Percentiles rank a stretch among this genome's conserved stretches.
These are phyloP conservation scores for Metschnikowia vanudenii DNA, from an alignment of 805 yeast genomes.

Conservation along the genomic window DNA sequence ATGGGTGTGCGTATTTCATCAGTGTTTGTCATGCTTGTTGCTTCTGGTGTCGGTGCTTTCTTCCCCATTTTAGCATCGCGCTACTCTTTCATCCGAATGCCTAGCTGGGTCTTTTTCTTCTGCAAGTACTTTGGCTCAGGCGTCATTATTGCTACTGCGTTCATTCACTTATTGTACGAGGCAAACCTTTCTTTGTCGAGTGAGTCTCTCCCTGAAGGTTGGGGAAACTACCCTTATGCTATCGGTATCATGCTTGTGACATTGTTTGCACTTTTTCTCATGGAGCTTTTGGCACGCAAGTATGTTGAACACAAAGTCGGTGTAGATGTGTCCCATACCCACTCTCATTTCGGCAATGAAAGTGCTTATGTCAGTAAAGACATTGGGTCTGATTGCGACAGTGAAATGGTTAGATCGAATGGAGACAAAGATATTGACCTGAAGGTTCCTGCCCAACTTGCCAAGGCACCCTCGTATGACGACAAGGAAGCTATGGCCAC, in stretches of 20 bases:
- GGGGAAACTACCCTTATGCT: slow-evolving; percentile 53
- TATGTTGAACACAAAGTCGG: slow-evolving; percentile 38
- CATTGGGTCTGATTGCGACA: background rate
- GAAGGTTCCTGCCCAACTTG: slow-evolving; percentile 39
- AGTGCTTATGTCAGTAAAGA: slow-evolving; percentile 28
- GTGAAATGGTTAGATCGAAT: background rate
- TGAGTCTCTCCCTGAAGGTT: slow-evolving; percentile 62
- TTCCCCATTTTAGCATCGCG: slow-evolving; percentile 63
- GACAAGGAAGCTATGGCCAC: slow-evolving; percentile 43
- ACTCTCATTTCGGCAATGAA: slow-evolving; percentile 55
- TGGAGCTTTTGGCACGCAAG: slow-evolving; percentile 50
- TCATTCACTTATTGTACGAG: slow-evolving; percentile 70
- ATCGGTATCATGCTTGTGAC: slow-evolving; percentile 53
- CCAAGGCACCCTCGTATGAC: slow-evolving; percentile 42
- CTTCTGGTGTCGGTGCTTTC: slow-evolving; percentile 54
- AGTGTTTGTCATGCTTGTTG: slow-evolving; percentile 57
- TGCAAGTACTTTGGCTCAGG: slow-evolving; percentile 83
- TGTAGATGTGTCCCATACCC: slow-evolving; percentile 38
- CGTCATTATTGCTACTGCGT: slow-evolving; percentile 78
- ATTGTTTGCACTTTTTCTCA: slow-evolving; percentile 49
- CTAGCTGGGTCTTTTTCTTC: slow-evolving; percentile 62
- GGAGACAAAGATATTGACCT: background rate
- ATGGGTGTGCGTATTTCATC: slow-evolving; percentile 57
- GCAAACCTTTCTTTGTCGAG: slow-evolving; percentile 57
- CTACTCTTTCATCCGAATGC: slow-evolving; percentile 57